Percentiles rank a stretch among this genome's conserved stretches.
Evolutionary conservation across 2,329 filamentous ascomycete species (phyloP).

Genomic region (Trichoderma guizhouense): DNA sequence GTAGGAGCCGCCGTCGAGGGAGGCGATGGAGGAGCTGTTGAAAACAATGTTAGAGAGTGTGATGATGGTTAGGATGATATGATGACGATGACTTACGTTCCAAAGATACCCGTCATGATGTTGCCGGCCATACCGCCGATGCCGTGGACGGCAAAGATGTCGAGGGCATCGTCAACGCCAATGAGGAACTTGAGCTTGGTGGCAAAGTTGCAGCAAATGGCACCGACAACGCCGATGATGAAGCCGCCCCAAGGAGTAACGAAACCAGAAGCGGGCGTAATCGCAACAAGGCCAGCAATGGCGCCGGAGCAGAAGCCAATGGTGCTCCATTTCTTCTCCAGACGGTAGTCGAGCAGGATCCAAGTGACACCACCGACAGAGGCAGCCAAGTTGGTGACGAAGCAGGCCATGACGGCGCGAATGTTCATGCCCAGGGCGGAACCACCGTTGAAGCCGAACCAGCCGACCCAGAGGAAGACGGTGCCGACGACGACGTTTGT

Average conservation of each 20-base stretch:
- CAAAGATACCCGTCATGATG: conserved; percentile 73
- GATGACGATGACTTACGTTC: conserved; percentile 48
- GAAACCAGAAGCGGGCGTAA: conserved; percentile 79
- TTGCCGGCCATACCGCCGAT: conserved; percentile 80
- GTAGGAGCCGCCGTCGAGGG: conserved; percentile 63
- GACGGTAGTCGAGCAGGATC: conserved; percentile 81
- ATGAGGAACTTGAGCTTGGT: conserved; percentile 77
- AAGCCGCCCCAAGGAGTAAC: conserved; percentile 64
- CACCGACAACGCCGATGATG: conserved; percentile 57
- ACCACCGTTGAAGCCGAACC: conserved; percentile 95
- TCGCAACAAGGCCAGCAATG: conserved; percentile 83
- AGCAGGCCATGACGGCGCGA: conserved; percentile 82
- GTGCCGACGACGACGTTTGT: conserved; percentile 72
- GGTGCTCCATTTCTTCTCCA: conserved; percentile 92
- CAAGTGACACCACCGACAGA: conserved; percentile 78
- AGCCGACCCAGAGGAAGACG: conserved; percentile 83
- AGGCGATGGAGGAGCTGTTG: conserved; percentile 63
- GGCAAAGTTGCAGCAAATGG: conserved; percentile 73
- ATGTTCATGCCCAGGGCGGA: conserved; percentile 77
- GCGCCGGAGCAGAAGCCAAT: conserved; percentile 90
- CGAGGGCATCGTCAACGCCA: conserved; percentile 80
- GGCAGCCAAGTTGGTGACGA: conserved; percentile 84
- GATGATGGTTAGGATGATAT: background rate
- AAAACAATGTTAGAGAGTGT: conserved; percentile 19
- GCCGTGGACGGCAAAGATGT: conserved; percentile 88